Evolutionary conservation across 768 basidiomycete species (phyloP).

Genomic region (Crassisporium funariophilum): DNA sequence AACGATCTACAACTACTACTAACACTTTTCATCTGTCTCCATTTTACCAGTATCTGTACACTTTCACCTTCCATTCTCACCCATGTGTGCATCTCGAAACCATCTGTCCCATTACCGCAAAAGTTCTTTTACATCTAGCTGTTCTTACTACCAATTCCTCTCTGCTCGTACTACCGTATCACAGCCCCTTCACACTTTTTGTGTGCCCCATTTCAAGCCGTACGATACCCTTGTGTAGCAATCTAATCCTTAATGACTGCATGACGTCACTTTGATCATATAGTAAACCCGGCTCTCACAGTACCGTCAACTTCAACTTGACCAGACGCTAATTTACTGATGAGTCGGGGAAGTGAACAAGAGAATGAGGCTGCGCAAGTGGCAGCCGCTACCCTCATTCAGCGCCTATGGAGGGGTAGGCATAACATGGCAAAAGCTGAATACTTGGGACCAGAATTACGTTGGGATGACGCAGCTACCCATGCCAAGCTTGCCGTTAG

Average conservation of each 20-base stretch:
- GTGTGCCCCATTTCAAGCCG: constrained; percentile 22
- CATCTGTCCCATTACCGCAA: constrained; percentile 18
- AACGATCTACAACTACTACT: constrained; percentile 30
- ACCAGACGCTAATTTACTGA: no score
- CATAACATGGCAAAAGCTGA: constrained; percentile 26
- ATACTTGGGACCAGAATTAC: constrained; percentile 30
- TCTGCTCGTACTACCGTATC: constrained; percentile 17
- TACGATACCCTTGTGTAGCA: constrained; percentile 45
- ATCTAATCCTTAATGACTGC: constrained; percentile 40
- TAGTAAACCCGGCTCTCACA: no score
- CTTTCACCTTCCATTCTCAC: constrained; percentile 15
- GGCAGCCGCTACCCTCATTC: constrained; percentile 40
- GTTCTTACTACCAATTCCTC: constrained; percentile 14
- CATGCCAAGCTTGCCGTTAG: constrained; percentile 41
- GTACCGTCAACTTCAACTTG: no score
- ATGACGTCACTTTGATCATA: constrained; percentile 28
- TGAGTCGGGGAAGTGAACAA: constrained; percentile 3
- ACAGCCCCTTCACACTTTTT: constrained; percentile 14
- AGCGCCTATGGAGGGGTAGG: constrained; percentile 39
- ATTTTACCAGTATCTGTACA: constrained; percentile 21
- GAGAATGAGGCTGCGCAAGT: constrained; percentile 23
- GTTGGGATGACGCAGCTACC: constrained; percentile 41
- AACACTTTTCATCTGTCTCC: constrained; percentile 16
- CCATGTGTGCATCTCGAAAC: not conserved
- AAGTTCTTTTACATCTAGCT: constrained; percentile 16